phyloP scores from a whole-genome alignment of 805 yeast genomes.

The Wickerhamomyces mucosus region DNA sequence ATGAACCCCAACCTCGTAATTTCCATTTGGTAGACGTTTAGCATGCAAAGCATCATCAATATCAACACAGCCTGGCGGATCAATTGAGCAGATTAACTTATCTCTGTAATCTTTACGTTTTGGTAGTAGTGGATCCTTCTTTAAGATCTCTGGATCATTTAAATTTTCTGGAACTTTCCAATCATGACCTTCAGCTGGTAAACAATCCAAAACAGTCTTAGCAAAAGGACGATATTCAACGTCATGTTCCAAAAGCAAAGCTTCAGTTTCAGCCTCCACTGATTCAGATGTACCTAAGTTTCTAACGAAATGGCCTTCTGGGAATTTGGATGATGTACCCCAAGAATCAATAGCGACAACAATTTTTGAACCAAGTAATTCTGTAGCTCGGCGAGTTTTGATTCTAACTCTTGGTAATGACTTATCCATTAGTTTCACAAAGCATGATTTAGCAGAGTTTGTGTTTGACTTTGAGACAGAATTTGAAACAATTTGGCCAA shows the following conservation, averaged over 20 bases:
- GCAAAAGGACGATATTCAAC: conserved; percentile 96
- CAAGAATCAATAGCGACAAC: conserved; percentile 90
- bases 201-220: conserved; percentile 80
- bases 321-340: conserved; percentile 76
- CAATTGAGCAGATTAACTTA: conserved; percentile 86
- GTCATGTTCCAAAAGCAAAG: conserved; percentile 85
- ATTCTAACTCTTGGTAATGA: conserved; percentile 82
- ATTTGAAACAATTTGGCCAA: conserved; percentile 81
- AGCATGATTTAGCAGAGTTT: conserved; percentile 66
- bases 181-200: conserved; percentile 87
- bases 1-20: conserved; percentile 96
- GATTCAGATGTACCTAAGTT: conserved; percentile 85
- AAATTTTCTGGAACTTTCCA: conserved; percentile 79
- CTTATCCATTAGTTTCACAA: conserved; percentile 83
- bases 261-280: conserved; percentile 93
- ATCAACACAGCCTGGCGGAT: conserved; percentile 98
- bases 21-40: conserved; percentile 73
- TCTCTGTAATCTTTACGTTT: conserved; percentile 83
- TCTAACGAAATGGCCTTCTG: conserved; percentile 92
- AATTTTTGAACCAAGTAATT: conserved; percentile 79
- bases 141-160: conserved; percentile 41
- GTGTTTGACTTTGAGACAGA: conserved; percentile 53
- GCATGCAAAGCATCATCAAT: conserved; percentile 98
- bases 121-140: conserved; percentile 34
- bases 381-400: conserved; percentile 76